A percentile compares a stretch with the other conserved stretches of the same genome.
These are phyloP conservation scores for Cystobasidium sp. DNA, from an alignment of 1,284 basidiomycete genomes.

Conservation along the genomic window DNA sequence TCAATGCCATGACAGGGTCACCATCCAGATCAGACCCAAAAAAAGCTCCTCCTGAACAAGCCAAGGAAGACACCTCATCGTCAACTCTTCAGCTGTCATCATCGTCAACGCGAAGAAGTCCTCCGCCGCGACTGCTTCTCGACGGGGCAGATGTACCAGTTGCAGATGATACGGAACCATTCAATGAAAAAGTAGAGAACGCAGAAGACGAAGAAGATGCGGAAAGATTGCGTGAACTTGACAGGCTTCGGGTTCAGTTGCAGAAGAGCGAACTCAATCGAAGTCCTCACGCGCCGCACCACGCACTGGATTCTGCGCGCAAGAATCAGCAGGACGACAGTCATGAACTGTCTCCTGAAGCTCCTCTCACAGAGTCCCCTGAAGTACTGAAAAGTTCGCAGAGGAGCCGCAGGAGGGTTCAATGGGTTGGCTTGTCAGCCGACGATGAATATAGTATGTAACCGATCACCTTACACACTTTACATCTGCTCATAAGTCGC, in stretches of 20 bases:
- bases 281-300: not conserved
- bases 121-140: conserved; percentile 4
- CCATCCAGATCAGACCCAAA: not conserved
- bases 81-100: not conserved
- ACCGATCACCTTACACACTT: not conserved
- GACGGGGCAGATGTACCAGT: not conserved
- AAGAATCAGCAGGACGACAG: not conserved
- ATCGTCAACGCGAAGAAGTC: not conserved
- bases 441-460: conserved; percentile 32
- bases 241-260: conserved; percentile 28
- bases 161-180: not conserved
- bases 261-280: conserved; percentile 22
- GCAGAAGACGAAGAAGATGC: conserved; percentile 11
- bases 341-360: not conserved
- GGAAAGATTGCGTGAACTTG: conserved; percentile 18
- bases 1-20: conserved; percentile 8
- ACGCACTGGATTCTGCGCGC: not conserved
- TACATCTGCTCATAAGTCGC: not conserved
- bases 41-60: not conserved
- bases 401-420: conserved; percentile 25
- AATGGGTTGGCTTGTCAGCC: conserved; percentile 38
- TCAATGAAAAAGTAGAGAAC: not conserved
- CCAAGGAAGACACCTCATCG: not conserved
- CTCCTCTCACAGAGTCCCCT: conserved; percentile 8
- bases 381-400: conserved; percentile 10